Percentiles rank a stretch among this genome's conserved stretches.
phyloP scores from a whole-genome alignment of 371 early-diverging fungal species.

The Mortierella sp. region DNA sequence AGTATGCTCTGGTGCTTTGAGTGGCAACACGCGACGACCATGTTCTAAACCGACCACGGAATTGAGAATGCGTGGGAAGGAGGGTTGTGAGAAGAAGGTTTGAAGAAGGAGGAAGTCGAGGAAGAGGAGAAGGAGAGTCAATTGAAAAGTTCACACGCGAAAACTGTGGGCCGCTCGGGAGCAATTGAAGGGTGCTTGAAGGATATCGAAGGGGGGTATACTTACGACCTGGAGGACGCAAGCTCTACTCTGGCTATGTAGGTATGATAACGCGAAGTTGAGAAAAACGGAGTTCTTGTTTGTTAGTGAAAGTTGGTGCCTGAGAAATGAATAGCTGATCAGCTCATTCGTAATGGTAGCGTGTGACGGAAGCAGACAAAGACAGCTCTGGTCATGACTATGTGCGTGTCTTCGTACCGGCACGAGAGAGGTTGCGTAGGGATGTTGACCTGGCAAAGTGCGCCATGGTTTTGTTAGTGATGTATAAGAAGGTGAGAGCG shows the following conservation, averaged over 20 bases:
- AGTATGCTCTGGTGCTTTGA: constrained; percentile 26
- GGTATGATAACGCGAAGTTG: neutral
- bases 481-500: neutral
- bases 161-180: neutral
- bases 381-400: neutral
- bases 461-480: constrained; percentile 27
- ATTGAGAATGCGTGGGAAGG: neutral
- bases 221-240: constrained; percentile 18
- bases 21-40: constrained; percentile 36
- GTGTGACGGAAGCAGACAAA: neutral
- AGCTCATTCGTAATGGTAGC: neutral
- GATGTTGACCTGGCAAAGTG: constrained; percentile 40
- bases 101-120: neutral
- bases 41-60: constrained; percentile 21
- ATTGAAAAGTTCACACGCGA: neutral
- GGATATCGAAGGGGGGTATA: neutral
- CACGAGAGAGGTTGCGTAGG: constrained; percentile 34
- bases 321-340: neutral
- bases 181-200: neutral
- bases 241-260: constrained; percentile 13
- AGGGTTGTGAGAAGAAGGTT: neutral
- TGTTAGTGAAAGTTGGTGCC: neutral
- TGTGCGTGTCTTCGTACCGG: constrained; percentile 14
- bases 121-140: neutral
- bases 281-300: neutral